Conservation (phyloP, 257 asterid genomes). For the Nicotiana sylvestris region DNA sequence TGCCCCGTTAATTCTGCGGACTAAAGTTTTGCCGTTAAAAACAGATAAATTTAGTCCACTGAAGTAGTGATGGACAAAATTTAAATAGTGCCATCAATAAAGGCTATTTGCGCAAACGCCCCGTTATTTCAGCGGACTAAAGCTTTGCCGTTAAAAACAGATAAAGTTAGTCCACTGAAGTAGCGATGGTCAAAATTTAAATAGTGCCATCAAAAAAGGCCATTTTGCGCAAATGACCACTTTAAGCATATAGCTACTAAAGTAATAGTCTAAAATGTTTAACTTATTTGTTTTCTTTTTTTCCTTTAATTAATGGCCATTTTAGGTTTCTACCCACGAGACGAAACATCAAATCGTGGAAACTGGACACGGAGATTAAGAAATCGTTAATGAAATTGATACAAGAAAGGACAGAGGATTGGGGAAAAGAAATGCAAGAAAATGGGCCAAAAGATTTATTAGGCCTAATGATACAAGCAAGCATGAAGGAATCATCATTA, state of each 20-base stretch:
- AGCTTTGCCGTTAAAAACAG: background rate
- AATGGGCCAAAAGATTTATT: conserved; percentile 39
- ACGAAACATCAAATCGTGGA: conserved; percentile 45
- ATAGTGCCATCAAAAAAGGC: background rate
- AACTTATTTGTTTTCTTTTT: background rate
- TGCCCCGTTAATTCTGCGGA: no score
- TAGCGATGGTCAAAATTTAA: no score
- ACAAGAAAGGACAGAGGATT: conserved; percentile 30
- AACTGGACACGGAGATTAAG: conserved; percentile 46
- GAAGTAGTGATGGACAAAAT: background rate
- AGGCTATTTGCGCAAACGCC: background rate
- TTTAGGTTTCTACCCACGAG: conserved; percentile 41
- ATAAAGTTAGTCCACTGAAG: background rate
- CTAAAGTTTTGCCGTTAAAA: background rate
- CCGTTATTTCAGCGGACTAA: background rate
- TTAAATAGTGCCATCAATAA: background rate
- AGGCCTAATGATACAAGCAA: conserved; percentile 44
- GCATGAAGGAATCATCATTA: conserved; percentile 15
- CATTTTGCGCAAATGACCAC: background rate
- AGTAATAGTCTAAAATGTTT: background rate
- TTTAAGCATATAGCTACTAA: no score
- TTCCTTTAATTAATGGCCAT: background rate
- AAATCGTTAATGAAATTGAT: conserved; percentile 36
- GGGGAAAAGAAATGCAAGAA: conserved; percentile 33
- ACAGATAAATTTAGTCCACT: no score